Conservation (phyloP, 768 basidiomycete genomes). For the Lentinula aciculospora region DNA sequence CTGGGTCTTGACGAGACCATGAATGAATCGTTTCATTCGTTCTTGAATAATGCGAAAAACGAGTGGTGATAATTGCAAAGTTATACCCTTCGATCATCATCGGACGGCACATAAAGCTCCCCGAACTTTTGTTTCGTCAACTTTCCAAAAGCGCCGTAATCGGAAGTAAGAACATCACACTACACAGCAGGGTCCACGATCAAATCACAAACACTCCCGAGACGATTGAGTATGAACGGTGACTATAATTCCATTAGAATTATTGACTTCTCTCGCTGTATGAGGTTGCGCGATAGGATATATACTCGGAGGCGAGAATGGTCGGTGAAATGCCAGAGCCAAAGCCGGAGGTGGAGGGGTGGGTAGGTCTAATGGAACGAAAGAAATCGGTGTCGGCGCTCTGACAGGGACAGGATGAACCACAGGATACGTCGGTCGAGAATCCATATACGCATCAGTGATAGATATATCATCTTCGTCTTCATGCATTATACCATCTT, state of each 20-base stretch:
- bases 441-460: neutral
- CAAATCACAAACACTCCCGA: neutral
- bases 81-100: too few species aligned
- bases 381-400: neutral
- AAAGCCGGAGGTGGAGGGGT: neutral
- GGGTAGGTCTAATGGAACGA: neutral
- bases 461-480: slow-evolving; percentile 1
- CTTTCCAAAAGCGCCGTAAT: too few species aligned
- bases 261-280: neutral
- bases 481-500: neutral
- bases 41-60: neutral
- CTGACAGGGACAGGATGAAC: neutral
- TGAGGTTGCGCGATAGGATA: neutral
- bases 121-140: too few species aligned
- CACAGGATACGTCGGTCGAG: neutral
- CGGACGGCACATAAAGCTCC: too few species aligned
- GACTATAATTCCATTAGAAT: neutral
- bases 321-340: neutral
- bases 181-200: too few species aligned
- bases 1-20: neutral
- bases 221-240: neutral
- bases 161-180: too few species aligned
- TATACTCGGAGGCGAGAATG: neutral
- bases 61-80: neutral
- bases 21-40: too few species aligned